Evolutionary conservation across 2,329 filamentous ascomycete species (phyloP), one percentile per base, ranked within the genome.

Genomic region (Apiospora kogelbergensis): DNA sequence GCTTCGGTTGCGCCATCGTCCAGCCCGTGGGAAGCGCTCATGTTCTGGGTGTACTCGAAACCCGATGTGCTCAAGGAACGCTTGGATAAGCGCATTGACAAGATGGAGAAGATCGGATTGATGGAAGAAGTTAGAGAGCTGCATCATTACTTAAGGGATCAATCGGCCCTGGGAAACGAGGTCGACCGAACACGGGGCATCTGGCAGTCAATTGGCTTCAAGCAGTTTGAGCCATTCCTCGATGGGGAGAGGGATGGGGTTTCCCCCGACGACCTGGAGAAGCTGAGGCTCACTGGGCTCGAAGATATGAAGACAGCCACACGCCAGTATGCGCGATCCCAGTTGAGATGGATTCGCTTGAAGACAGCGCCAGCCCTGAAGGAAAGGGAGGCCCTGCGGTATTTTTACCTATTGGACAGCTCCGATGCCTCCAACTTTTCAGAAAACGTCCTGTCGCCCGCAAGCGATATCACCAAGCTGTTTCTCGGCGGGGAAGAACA

Each of bases 191-290:
- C 88, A 1, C 89, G 90, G 67, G 97, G 96, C 0, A 97, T 99
- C 57, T 99, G 95, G 94, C 92, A 97, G 67, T 96, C 95, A 1
- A 99, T 99, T 71, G 96, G 96, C 0, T 98, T 94, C 81, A 98
- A 97, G 78, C 94, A 99, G 77, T 92, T 98, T 76, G 87, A 92
- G 69, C 85, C 88, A 0, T 97, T 94, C 75, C 81, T 95, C 30
- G 74, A 81, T 1, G 86, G 87, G 1, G 70, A 83, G 17, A 74
- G 80, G 72, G 71, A 78, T 69, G 74, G 73, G 9, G 68, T 72
- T 67, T 71, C 74, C 37, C 65, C 72, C 48, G 67, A 75, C 70
- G 83, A 87, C 4, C 80, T 92, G 1, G 84, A 86, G 24, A 82
- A 83, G 22, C 78, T 94, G 17, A 90, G 87, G 72, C 73, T 77